Evolutionary conservation across 305 asterid genomes (phyloP).

Genomic region (Fraxinus nigra): DNA sequence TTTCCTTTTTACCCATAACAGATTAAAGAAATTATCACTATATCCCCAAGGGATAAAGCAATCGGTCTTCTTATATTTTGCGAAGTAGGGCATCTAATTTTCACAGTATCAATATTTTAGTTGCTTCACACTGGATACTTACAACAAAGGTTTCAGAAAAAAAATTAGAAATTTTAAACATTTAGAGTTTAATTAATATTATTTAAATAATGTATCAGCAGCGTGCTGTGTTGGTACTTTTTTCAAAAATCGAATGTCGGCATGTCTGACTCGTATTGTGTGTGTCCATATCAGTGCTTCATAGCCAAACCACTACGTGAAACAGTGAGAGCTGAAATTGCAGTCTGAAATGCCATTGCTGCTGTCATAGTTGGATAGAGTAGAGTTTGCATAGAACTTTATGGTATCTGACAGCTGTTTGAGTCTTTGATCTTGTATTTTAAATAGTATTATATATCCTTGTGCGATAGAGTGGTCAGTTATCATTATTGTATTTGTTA

Average conservation of each 20-base stretch:
- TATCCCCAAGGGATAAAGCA: background rate
- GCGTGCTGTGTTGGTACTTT: background rate
- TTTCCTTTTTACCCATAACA: background rate
- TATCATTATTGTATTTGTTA: background rate
- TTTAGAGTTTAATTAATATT: background rate
- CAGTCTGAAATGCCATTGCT: background rate
- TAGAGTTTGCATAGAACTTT: background rate
- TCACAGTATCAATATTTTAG: background rate
- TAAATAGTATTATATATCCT: background rate
- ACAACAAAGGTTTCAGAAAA: background rate
- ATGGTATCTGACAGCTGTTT: background rate
- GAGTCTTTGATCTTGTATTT: background rate
- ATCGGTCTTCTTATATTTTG: background rate
- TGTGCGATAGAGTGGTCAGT: background rate
- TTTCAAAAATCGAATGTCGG: background rate
- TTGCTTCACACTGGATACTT: background rate
- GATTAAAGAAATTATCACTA: no score
- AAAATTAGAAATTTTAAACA: background rate
- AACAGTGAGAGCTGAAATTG: background rate
- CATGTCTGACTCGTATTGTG: background rate
- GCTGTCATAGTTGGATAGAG: background rate
- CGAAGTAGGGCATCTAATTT: background rate
- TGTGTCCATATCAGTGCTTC: background rate
- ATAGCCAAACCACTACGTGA: background rate
- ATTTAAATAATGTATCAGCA: background rate